Conservation (phyloP, 1,284 basidiomycete genomes). For the Irpex lacteus region DNA sequence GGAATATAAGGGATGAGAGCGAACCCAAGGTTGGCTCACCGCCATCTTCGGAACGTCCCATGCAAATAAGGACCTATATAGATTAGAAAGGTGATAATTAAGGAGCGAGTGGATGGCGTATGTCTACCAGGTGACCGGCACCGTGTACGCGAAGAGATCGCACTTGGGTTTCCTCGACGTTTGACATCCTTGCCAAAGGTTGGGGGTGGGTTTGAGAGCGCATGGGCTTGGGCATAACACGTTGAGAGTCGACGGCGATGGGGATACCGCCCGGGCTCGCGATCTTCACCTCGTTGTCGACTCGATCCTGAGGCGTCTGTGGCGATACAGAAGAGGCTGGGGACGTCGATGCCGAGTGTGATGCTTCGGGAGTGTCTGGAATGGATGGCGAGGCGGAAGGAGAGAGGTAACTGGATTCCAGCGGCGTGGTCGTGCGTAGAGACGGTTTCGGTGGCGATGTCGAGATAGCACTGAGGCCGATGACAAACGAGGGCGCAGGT, state of each 20-base stretch:
- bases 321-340: conserved; percentile 56
- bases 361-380: conserved; percentile 47
- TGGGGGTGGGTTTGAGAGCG: conserved; percentile 5
- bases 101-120: conserved; percentile 2
- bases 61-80: not conserved
- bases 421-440: conserved; percentile 10
- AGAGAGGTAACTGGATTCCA: conserved; percentile 12
- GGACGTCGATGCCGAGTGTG: conserved; percentile 46
- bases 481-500: conserved; percentile 43
- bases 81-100: not conserved
- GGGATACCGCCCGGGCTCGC: conserved; percentile 37
- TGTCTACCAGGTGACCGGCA: conserved; percentile 45
- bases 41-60: not conserved
- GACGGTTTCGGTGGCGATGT: conserved; percentile 37
- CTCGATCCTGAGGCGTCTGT: conserved; percentile 47
- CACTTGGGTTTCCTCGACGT: conserved; percentile 24
- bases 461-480: conserved; percentile 33
- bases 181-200: conserved; percentile 20
- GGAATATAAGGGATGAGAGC: too few species aligned
- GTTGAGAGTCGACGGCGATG: conserved; percentile 18
- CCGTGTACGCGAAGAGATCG: conserved; percentile 45
- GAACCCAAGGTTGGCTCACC: not conserved
- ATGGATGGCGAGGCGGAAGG: conserved; percentile 30
- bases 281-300: conserved; percentile 46
- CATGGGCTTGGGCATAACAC: conserved; percentile 11